Percentiles rank a stretch among this genome's conserved stretches.
Evolutionary conservation across 2,329 filamentous ascomycete genomes (phyloP).

Genomic region (Hortaea sp.): DNA sequence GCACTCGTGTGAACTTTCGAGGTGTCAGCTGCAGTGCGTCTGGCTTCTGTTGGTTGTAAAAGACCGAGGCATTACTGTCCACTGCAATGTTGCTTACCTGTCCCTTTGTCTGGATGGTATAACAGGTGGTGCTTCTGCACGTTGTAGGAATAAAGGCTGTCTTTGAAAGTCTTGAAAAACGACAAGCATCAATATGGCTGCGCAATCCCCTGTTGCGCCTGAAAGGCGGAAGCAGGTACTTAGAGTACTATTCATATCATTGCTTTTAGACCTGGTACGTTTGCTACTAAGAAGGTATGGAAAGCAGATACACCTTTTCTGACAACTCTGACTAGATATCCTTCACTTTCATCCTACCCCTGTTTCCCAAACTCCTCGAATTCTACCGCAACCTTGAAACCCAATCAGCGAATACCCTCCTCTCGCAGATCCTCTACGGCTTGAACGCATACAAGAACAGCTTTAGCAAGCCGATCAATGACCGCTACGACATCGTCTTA

Average conservation of each 20-base stretch:
- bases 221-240: slow-evolving; percentile 64
- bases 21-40: too few relatives aligned
- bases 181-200: slow-evolving; percentile 4
- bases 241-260: slow-evolving; percentile 76
- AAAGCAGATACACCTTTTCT: not conserved
- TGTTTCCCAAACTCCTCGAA: slow-evolving; percentile 89
- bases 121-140: not conserved
- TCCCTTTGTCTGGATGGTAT: not conserved
- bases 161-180: not conserved
- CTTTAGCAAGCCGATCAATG: slow-evolving; percentile 86
- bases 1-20: too few relatives aligned
- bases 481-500: slow-evolving; percentile 92
- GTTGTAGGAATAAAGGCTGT: not conserved
- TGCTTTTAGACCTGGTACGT: slow-evolving; percentile 76
- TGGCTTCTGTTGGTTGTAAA: too few relatives aligned
- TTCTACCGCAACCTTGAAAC: slow-evolving; percentile 87
- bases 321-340: slow-evolving; percentile 56
- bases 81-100: not conserved
- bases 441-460: slow-evolving; percentile 92
- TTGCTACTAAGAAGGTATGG: not conserved
- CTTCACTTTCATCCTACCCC: slow-evolving; percentile 94
- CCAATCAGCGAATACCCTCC: slow-evolving; percentile 48
- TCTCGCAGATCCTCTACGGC: slow-evolving; percentile 68
- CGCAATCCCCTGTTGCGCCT: slow-evolving; percentile 9
- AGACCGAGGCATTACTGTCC: too few relatives aligned